These are phyloP conservation scores for Choanephora cucurbitarum DNA, from an alignment of 371 early-diverging fungal species.

Conservation along the genomic window DNA sequence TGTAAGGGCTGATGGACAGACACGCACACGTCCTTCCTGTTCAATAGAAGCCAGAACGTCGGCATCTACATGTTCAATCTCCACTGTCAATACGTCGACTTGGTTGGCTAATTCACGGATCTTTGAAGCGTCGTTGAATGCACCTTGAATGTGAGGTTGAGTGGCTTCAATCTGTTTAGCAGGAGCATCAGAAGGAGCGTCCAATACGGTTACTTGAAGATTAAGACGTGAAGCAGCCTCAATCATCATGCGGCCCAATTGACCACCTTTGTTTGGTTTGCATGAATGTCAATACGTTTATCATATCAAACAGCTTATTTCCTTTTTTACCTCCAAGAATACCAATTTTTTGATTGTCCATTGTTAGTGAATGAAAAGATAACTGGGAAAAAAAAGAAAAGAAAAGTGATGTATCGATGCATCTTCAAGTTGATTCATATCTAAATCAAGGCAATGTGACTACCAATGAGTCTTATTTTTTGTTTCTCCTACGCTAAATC, in stretches of 20 bases:
- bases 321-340: slow-evolving; percentile 63
- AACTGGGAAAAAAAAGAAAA: no score
- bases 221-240: slow-evolving; percentile 93
- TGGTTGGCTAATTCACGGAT: slow-evolving; percentile 74
- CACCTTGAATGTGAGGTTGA: slow-evolving; percentile 73
- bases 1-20: slow-evolving; percentile 82
- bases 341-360: slow-evolving; percentile 66
- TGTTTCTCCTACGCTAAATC: no score
- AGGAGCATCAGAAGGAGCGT: slow-evolving; percentile 71
- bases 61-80: slow-evolving; percentile 96
- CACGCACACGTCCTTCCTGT: slow-evolving; percentile 42
- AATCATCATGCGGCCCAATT: slow-evolving; percentile 95
- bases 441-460: no score
- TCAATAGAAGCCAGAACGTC: slow-evolving; percentile 71
- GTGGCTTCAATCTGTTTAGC: slow-evolving; percentile 85
- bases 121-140: slow-evolving; percentile 76
- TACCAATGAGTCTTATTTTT: no score
- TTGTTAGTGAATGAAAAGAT: slow-evolving; percentile 4
- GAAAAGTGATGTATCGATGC: no score
- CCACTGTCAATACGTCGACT: slow-evolving; percentile 88
- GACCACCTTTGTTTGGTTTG: slow-evolving; percentile 69
- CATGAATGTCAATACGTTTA: not conserved
- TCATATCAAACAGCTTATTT: not conserved
- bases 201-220: slow-evolving; percentile 81
- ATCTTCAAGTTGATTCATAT: no score